Evolutionary conservation across 2,329 filamentous ascomycete genomes (phyloP), one percentile per base, ranked within the genome.

Genomic region (Aureobasidium sp.): DNA sequence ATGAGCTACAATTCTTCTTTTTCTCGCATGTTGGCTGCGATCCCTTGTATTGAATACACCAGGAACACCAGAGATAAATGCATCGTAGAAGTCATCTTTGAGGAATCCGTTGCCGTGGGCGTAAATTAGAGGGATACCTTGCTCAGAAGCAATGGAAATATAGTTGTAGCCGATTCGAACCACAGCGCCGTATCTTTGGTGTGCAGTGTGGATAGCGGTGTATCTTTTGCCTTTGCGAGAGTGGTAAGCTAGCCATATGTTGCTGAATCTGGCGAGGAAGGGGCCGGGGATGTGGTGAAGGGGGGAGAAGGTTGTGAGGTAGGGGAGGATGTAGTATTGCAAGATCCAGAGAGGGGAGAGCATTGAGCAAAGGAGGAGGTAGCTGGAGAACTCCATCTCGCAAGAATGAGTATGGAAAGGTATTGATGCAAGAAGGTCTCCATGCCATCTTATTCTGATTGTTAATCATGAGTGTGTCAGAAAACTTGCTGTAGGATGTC

Each of bases 11-110:
- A 72, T 71, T 39, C 72, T 73, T 3, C 71, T 68, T 61, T 74
- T 74, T 1, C 72, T 67, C 1, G 69, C 70, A 55, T 74, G 72
- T 44, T 72, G 68, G 8, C 62, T 64, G 3, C 72, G 68, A 58
- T 73, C 70, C 29, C 71, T 67, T 1, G 70, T 68, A 36, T 68
- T 74, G 64, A 73, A 73, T 44, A 73, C 71, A 10, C 71, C 71
- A 2, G 68, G 70, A 0, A 71, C 70, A 6, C 68, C 68, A 9
- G 70, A 71, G 10, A 72, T 66, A 47, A 73, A 73, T 25, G 72
- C 70, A 62, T 73, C 70, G 53, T 74, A 73, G 57, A 70, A 70
- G n/a, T 66, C 62, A 27, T 67, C 67, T 63, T 74, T 73, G 13
- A 71, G 53, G 50, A 73, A 73, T 0, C 71, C 72, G 55, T 73